Evolutionary conservation across 192 early-diverging fungal species (phyloP), one percentile per base, ranked within the genome.

Genomic region (Radiomyces spectabilis): DNA sequence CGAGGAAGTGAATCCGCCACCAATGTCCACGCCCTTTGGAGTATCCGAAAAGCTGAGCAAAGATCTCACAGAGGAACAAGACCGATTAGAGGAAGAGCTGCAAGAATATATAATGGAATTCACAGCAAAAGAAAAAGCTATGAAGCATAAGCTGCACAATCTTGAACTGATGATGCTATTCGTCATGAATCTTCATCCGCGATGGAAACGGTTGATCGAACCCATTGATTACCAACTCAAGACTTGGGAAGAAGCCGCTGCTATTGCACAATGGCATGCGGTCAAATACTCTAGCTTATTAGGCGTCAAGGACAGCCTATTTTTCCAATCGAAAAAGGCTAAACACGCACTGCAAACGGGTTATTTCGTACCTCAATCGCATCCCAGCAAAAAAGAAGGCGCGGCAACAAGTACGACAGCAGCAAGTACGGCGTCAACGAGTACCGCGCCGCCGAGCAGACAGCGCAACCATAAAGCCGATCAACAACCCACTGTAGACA

Each of bases 171-270:
- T 60, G 5, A 35, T 60, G n/a, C 35, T 60, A n/a, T 60, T 52
- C 25, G 29, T 44, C 1, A 60, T 52, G 41, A 51, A 60, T 52
- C 37, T 60, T 29, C 58, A 44, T 34, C 58, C 49, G 9, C 40
- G 58, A 10, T 60, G 49, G 40, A 60, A 60, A 25, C 38, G 58
- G 5, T 35, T 51, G 13, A 41, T 60, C 4, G 58, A 60, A 15
- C 58, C 44, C 2, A 16, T 49, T 33, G 58, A 60, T 5, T 41
- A 26, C 2, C 24, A 24, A n/a, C 27, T 40, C 5, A 42, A n/a
- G 0, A 22, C 12, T 21, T 37, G 47, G 45, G 19, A 19, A 37
- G 49, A 60, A 3, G 46, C 46, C 13, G 46, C 49, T 9, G 15
- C 26, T n/a, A 13, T 43, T 10, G 58, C 46, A 6, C 24, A 41